phyloP scores from a whole-genome alignment of 192 early-diverging fungal species.

The Oehlia diaphana region DNA sequence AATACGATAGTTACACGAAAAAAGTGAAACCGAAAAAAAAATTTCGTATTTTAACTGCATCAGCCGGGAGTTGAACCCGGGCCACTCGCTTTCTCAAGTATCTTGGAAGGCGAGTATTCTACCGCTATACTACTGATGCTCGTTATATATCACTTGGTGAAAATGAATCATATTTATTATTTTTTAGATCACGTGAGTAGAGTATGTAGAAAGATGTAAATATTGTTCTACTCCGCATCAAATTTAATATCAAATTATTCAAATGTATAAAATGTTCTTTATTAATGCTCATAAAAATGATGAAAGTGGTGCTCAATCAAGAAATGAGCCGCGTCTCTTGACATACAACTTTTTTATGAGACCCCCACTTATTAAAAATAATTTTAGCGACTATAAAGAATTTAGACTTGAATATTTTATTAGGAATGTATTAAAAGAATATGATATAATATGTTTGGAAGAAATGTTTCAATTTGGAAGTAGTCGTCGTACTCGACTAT shows the following conservation, averaged over 20 bases:
- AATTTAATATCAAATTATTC: no score
- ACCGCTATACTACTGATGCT: conserved; percentile 40
- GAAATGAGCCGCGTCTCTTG: conserved; percentile 41
- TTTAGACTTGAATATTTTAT: conserved; percentile 72
- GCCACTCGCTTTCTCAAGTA: conserved; percentile 30
- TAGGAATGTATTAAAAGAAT: conserved; percentile 62
- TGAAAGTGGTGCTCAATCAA: not conserved
- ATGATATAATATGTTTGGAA: conserved; percentile 79
- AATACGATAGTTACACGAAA: not conserved
- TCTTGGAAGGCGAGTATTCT: conserved; percentile 50
- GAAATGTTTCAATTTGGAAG: conserved; percentile 81
- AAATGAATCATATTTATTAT: no score
- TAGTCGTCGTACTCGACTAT: conserved; percentile 54
- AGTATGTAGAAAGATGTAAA: no score
- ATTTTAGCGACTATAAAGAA: conserved; percentile 79
- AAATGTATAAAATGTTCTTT: not conserved
- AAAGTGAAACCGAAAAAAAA: not conserved
- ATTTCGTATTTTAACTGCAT: conserved; percentile 18
- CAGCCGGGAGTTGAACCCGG: conserved; percentile 48
- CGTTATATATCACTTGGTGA: not conserved
- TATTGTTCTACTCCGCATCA: no score
- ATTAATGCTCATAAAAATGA: not conserved
- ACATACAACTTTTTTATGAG: conserved; percentile 76
- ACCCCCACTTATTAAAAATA: conserved; percentile 68
- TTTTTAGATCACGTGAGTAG: no score